Evolutionary conservation across 2,329 filamentous ascomycete genomes (phyloP).

Genomic region (Aspergillus nomiae): DNA sequence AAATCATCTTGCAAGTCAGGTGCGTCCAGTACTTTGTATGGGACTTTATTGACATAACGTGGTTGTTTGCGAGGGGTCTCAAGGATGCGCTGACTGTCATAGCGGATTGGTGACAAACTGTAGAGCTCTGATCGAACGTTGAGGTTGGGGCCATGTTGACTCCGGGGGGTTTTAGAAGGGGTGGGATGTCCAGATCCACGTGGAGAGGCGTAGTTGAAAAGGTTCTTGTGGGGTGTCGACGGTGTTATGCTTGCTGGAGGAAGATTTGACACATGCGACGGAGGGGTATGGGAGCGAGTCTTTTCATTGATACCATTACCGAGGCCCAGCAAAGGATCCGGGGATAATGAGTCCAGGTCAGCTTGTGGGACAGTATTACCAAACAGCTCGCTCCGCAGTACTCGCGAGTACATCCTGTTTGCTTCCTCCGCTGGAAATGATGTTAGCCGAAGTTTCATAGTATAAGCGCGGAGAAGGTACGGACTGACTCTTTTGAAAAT

Average conservation of each 20-base stretch:
- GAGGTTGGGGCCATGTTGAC: constrained; percentile 81
- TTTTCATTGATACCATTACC: constrained; percentile 61
- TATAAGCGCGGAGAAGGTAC: constrained; percentile 8
- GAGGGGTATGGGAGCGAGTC: constrained; percentile 78
- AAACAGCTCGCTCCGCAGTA: constrained; percentile 90
- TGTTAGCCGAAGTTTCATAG: constrained; percentile 15
- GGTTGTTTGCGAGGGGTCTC: constrained; percentile 87
- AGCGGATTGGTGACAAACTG: constrained; percentile 89
- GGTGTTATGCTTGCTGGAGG: constrained; percentile 76
- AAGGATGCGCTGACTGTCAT: constrained; percentile 90
- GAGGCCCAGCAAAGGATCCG: constrained; percentile 53
- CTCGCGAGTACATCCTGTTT: constrained; percentile 84
- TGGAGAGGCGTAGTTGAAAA: constrained; percentile 88
- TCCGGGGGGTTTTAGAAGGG: constrained; percentile 85
- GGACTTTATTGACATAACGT: constrained; percentile 89
- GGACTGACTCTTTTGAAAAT: constrained; percentile 84
- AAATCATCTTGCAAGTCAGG: constrained; percentile 97
- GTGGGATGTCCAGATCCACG: constrained; percentile 78
- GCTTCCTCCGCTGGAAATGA: constrained; percentile 75
- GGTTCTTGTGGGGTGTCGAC: constrained; percentile 94
- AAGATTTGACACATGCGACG: constrained; percentile 66
- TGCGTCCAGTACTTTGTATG: constrained; percentile 95
- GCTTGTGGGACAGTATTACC: constrained; percentile 85
- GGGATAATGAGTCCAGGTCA: constrained; percentile 64
- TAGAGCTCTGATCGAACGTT: constrained; percentile 92